These are phyloP conservation scores for Trichoderma virens DNA, from an alignment of 495 filamentous ascomycete genomes.

Conservation along the genomic window DNA sequence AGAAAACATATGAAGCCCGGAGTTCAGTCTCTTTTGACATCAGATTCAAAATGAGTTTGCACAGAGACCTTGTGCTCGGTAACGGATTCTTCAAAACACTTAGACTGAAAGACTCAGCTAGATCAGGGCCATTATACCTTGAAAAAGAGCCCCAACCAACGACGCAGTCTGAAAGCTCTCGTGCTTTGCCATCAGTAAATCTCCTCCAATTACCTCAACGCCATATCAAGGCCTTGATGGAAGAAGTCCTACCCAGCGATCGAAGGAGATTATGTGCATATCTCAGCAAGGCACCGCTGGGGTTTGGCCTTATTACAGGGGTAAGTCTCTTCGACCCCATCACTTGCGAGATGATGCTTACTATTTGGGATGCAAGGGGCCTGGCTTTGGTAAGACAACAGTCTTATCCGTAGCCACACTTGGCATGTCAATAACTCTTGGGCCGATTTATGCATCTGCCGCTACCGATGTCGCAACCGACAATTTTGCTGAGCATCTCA, in stretches of 20 bases:
- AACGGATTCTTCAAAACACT: not conserved
- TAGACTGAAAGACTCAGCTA: too few relatives aligned
- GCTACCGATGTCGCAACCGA: conserved; percentile 9
- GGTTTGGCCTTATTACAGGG: conserved; percentile 3
- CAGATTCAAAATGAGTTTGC: not conserved
- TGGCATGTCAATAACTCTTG: not conserved
- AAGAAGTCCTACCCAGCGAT: conserved; percentile 7
- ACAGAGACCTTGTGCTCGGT: conserved; percentile 3
- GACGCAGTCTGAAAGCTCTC: too few relatives aligned
- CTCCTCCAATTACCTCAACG: not conserved
- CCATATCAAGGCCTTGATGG: not conserved
- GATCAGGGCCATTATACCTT: too few relatives aligned
- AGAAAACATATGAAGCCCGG: too few relatives aligned
- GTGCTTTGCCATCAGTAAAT: not conserved
- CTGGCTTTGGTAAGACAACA: conserved; percentile 14
- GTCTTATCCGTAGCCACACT: conserved; percentile 3
- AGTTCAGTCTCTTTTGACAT: not conserved
- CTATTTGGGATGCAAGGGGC: not conserved
- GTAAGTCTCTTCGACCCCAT: not conserved
- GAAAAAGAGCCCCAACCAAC: too few relatives aligned
- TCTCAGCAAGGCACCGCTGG: not conserved
- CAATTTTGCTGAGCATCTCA: conserved; percentile 9
- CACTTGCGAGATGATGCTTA: not conserved
- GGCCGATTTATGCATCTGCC: not conserved
- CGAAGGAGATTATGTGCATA: conserved; percentile 4